Evolutionary conservation across 345 rosid species (phyloP).

Genomic region (Eucalyptus camaldulensis): DNA sequence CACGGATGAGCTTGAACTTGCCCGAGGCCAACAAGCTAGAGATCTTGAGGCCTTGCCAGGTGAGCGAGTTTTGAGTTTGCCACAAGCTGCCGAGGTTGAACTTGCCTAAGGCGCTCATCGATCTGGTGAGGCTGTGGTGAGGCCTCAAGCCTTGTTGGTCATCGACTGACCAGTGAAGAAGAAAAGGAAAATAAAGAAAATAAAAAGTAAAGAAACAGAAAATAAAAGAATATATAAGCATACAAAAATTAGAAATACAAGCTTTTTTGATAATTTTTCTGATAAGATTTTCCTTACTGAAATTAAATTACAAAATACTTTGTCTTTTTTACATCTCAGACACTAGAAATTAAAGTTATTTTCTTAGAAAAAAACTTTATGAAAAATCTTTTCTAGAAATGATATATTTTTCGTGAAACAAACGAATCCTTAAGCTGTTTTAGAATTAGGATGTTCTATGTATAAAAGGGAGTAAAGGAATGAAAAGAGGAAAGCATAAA

Average conservation of each 20-base stretch:
- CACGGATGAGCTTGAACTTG: accelerated
- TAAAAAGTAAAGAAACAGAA: no score
- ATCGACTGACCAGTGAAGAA: accelerated
- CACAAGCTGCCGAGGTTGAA: not conserved
- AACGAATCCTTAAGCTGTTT: accelerated
- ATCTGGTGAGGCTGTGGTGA: accelerated
- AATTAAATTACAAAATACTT: no score
- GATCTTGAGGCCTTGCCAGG: accelerated
- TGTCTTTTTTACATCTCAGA: accelerated
- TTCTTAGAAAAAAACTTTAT: accelerated
- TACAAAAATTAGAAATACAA: no score
- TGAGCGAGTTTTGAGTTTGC: accelerated
- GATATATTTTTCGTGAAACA: accelerated
- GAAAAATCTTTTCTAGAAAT: no score
- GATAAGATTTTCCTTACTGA: no score
- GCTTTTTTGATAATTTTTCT: no score
- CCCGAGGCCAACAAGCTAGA: accelerated
- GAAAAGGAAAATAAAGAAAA: no score
- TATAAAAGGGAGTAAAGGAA: not conserved
- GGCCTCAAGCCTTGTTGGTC: not conserved
- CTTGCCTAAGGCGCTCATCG: accelerated
- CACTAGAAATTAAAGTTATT: no score
- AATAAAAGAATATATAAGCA: no score
- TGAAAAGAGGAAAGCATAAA: not conserved
- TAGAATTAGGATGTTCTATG: not conserved